Evolutionary conservation across 768 basidiomycete genomes (phyloP), one percentile per base, ranked within the genome.

Genomic region (Hygrocybe punicea): DNA sequence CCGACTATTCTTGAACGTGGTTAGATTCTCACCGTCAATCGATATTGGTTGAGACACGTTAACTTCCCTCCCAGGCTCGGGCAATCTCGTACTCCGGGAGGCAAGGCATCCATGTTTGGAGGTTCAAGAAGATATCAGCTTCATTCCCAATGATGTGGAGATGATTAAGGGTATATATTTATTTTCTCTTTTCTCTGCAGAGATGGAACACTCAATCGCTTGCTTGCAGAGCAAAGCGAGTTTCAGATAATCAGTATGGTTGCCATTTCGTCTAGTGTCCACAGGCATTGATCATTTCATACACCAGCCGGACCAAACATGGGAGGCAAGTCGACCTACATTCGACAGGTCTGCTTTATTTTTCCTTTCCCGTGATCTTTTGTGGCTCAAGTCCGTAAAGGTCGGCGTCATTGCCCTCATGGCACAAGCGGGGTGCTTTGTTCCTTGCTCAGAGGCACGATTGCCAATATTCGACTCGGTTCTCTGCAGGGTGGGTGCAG

Each of bases 271-370:
- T 25, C 11, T 16, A 16, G 23, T 7, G 5, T 35, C 7, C 16
- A 13, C 53, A n/a, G 23, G 3, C 10, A 37, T 37, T 39, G 40
- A 50, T 24, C 7, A 29, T 13, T 16, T 14, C 13, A 50, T 35
- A 29, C 14, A 35, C 10, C 56, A 91, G 90, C 96, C 19, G 97
- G 97, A 5, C 97, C 97, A 0, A 99, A 99, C 71, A 98, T 98
- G 91, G 97, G 97, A 52, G 97, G 97, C 58, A 99, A 99, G 73
- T 93, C 91, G 48, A 98, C 96, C 0, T 98, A 95, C 65, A 96
- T 98, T 63, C 89, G 93, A 46, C 91, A 94, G 75, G 90, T 87
- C 51, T 16, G 64, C 46, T 46, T 50, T 24, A 14, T 50, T 11
- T n/a, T 33, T 8, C 51, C 17, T 23, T 48, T 47, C 56, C 23